phyloP scores from a whole-genome alignment of 2,329 filamentous ascomycete genomes.

The Coniochaeta sp. region DNA sequence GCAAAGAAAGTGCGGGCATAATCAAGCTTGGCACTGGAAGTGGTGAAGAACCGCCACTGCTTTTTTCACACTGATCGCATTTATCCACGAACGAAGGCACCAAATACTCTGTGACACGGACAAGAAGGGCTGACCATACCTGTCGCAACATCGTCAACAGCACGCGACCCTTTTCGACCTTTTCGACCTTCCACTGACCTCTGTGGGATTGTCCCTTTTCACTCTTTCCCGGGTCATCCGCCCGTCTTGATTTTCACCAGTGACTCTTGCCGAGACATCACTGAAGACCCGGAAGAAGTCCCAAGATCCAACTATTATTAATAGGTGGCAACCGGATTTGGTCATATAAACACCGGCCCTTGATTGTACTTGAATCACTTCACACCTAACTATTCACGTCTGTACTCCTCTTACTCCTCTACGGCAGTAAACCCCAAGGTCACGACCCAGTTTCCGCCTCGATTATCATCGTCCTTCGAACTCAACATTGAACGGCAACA shows the following conservation, averaged over 20 bases:
- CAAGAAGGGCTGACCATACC: neutral
- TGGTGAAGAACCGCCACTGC: neutral
- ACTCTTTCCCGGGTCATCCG: neutral
- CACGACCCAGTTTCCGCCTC: too few relatives aligned
- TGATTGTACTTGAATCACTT: too few relatives aligned
- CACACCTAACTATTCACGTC: neutral
- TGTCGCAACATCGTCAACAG: neutral
- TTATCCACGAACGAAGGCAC: neutral
- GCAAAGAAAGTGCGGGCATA: neutral
- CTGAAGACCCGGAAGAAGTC: slow-evolving; percentile 4
- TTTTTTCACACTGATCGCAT: neutral
- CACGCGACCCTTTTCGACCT: neutral
- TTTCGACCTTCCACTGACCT: too few relatives aligned
- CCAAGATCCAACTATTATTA: neutral
- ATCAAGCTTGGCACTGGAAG: neutral
- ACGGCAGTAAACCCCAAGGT: too few relatives aligned
- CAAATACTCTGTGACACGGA: neutral
- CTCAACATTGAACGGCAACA: neutral
- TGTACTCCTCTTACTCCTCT: neutral
- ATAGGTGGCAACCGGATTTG: neutral
- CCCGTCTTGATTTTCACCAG: neutral
- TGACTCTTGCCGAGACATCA: neutral
- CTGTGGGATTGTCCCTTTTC: too few relatives aligned
- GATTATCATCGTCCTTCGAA: neutral
- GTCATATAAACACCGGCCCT: too few relatives aligned